Evolutionary conservation across 176 grass and related monocot genomes (phyloP).

Genomic region (Alloteropsis semialata): DNA sequence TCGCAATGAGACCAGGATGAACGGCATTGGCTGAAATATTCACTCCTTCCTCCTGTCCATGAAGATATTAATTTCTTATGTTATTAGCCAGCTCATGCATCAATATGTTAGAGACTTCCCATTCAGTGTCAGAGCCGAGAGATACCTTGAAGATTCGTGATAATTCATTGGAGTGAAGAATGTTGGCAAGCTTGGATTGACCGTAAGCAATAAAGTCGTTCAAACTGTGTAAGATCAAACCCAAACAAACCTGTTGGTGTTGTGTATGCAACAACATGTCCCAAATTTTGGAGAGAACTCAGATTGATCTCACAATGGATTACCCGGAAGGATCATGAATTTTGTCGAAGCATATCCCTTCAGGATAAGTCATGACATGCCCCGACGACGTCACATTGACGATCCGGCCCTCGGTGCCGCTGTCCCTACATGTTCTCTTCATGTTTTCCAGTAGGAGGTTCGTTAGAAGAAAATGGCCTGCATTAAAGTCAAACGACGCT

Average conservation of each 20-base stretch:
- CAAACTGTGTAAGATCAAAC: slow-evolving; percentile 47
- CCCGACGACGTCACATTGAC: slow-evolving; percentile 62
- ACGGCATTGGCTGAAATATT: slow-evolving; percentile 79
- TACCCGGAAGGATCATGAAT: slow-evolving; percentile 67
- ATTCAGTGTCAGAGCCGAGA: not conserved
- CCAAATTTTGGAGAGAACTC: not conserved
- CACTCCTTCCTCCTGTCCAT: slow-evolving; percentile 53
- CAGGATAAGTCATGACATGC: slow-evolving; percentile 45
- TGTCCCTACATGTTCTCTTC: slow-evolving; percentile 54
- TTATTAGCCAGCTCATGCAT: not conserved
- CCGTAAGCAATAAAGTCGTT: slow-evolving; percentile 58
- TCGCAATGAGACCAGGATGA: slow-evolving; percentile 70
- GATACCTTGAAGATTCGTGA: slow-evolving; percentile 60
- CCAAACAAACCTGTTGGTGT: not conserved
- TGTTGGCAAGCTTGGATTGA: slow-evolving; percentile 89
- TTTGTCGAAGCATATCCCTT: slow-evolving; percentile 72
- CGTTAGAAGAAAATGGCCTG: slow-evolving; percentile 91
- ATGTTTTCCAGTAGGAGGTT: slow-evolving; percentile 77
- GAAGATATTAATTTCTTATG: not conserved
- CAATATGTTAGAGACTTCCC: not conserved
- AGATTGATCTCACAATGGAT: not conserved
- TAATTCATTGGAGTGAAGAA: slow-evolving; percentile 76
- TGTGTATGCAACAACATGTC: not conserved
- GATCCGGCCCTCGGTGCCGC: slow-evolving; percentile 66
- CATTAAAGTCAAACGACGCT: not conserved